Evolutionary conservation across 176 grass and related monocot genomes (phyloP), one percentile per base, ranked within the genome.

Genomic region (Rhynchospora tenuis): DNA sequence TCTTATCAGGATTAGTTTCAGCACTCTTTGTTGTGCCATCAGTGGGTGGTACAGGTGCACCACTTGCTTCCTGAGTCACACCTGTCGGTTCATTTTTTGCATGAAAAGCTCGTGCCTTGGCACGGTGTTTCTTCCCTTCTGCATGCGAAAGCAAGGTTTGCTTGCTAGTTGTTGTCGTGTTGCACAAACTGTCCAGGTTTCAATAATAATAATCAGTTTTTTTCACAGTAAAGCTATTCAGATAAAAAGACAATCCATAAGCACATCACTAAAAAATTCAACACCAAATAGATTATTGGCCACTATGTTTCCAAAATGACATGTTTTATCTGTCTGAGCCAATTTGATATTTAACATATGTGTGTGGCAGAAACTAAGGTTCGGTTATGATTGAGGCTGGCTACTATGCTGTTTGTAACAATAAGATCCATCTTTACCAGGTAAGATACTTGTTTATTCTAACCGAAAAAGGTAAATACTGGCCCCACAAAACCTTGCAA

Each of bases 41-140:
- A 84, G 46, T 82, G 29, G 54, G 13, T 60, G 63, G 48, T 82
- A 74, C 66, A 61, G 85, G 14, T 29, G 20, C 88, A 31, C 43
- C 74, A 20, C 71, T 88, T 79, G 81, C 54, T 85, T 50, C 81
- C 80, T 89, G 82, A 87, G 86, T 83, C 60, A 62, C 59, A 52
- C 59, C 72, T 86, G 85, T 58, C 80, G 81, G 87, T 87, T 92
- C 82, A 80, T 88, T 91, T 79, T 89, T 92, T 31, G 88, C 86
- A 90, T 99, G 96, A 45, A 85, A 99, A 81, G 93, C 96, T 81
- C 92, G 92, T 81, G 93, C 91, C 81, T 95, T 99, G 73, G 96
- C 96, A 79, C 96, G 91, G 69, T 99, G 96, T 73, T 99, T 99
- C 88, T 91, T 99, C 28, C 96, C 96, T 80, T 99, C 93, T 75